Conservation (phyloP, 352 stramenopile species). For the Globisporangium irregulare region DNA sequence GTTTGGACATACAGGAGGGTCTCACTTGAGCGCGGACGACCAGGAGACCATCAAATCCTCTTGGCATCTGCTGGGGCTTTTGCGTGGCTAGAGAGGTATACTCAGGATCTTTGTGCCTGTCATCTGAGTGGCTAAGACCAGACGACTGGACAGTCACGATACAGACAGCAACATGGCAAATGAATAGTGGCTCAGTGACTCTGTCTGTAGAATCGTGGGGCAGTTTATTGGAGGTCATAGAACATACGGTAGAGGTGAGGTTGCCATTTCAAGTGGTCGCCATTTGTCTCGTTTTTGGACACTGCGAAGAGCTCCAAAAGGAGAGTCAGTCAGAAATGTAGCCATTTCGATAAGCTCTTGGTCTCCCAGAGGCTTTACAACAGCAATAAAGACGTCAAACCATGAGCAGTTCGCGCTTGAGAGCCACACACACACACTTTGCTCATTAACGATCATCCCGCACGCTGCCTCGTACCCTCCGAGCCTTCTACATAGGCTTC, state of each 20-base stretch:
- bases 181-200: neutral
- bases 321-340: neutral
- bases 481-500: neutral
- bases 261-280: neutral
- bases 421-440: neutral
- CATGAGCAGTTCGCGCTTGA: neutral
- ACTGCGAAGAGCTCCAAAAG: neutral
- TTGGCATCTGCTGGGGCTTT: neutral
- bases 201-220: neutral
- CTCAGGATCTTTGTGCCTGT: neutral
- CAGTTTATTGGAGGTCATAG: neutral
- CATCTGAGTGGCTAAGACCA: neutral
- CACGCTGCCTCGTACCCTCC: neutral
- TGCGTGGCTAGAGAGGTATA: neutral
- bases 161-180: too few relatives aligned
- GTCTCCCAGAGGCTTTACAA: neutral
- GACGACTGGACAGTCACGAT: neutral
- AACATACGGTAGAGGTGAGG: neutral
- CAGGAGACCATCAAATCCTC: neutral
- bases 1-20: neutral
- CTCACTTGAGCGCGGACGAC: neutral
- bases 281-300: neutral
- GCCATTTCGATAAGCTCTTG: neutral
- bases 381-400: neutral
- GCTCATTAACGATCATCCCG: slow-evolving; percentile 1